These are phyloP conservation scores for Gremmenia infestans DNA, from an alignment of 2,329 filamentous ascomycete genomes.

Conservation along the genomic window DNA sequence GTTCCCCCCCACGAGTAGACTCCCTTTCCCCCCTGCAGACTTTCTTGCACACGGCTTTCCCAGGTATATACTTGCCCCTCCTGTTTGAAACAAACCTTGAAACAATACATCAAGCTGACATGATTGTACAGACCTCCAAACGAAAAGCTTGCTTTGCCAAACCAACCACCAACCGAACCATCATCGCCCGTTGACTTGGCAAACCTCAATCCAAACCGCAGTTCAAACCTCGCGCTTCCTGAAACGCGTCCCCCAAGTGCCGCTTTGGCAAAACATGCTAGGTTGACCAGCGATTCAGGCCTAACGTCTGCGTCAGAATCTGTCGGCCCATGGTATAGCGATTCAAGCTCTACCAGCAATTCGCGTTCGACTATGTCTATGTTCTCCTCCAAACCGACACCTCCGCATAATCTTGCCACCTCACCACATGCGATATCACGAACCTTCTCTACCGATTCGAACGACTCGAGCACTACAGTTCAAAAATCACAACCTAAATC, in stretches of 20 bases:
- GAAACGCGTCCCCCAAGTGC: conserved; percentile 12
- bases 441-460: conserved; percentile 25
- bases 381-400: conserved; percentile 31
- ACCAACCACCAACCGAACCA: conserved; percentile 13
- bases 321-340: conserved; percentile 26
- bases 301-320: conserved; percentile 26
- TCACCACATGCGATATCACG: conserved; percentile 18
- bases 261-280: conserved; percentile 25
- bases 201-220: conserved; percentile 11
- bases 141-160: conserved; percentile 22
- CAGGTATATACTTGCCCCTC: conserved; percentile 11
- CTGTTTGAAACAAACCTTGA: conserved; percentile 3
- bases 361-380: conserved; percentile 31
- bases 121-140: conserved; percentile 19
- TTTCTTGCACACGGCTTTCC: neutral
- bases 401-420: conserved; percentile 25
- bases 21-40: conserved; percentile 9
- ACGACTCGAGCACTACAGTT: conserved; percentile 23
- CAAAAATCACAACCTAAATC: conserved; percentile 40
- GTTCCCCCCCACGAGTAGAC: conserved; percentile 37
- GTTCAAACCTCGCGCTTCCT: conserved; percentile 22
- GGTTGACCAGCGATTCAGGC: conserved; percentile 26
- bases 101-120: conserved; percentile 16
- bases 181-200: conserved; percentile 7
- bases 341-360: conserved; percentile 23